Conservation (phyloP, 2,329 filamentous ascomycete genomes). For the Ophiognomonia clavigignenti-juglandacearum region DNA sequence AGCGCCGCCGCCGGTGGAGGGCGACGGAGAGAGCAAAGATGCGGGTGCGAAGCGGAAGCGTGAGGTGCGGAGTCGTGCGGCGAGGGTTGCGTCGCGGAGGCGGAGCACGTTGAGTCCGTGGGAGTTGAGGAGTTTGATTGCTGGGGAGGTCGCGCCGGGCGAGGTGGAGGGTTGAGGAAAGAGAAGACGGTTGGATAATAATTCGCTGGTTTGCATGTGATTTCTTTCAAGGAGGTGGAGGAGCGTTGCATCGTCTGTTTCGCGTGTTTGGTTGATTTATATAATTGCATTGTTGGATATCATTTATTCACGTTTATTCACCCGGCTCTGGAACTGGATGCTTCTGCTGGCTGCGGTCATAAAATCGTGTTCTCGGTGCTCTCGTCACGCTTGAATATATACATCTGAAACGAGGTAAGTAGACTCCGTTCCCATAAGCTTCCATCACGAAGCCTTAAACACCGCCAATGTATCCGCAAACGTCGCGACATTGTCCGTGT, state of each 20-base stretch:
- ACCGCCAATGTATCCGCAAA: not conserved
- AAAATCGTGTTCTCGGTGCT: too few species aligned
- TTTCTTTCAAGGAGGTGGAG: too few species aligned
- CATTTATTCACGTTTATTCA: too few species aligned
- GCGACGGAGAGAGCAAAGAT: not conserved
- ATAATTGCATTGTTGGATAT: too few species aligned
- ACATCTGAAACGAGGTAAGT: not conserved
- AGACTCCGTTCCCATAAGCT: not conserved
- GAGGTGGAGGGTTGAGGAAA: not conserved
- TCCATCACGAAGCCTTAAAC: not conserved
- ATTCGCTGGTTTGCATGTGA: not conserved
- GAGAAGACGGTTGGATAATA: too few species aligned
- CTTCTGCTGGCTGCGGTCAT: too few species aligned
- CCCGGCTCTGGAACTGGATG: too few species aligned
- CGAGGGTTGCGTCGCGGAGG: slow-evolving; percentile 55
- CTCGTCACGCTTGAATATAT: too few species aligned
- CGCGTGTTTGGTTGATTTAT: too few species aligned
- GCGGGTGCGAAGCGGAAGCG: slow-evolving; percentile 32
- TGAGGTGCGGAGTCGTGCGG: slow-evolving; percentile 40
- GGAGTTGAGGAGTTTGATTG: slow-evolving; percentile 64
- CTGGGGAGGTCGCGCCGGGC: slow-evolving; percentile 28
- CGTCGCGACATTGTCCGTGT: too few species aligned
- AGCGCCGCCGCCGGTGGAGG: not conserved
- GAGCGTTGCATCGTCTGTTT: too few species aligned
- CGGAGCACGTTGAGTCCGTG: slow-evolving; percentile 72